phyloP scores from a whole-genome alignment of 176 grass and related monocot species.

The Triticum monococcum region DNA sequence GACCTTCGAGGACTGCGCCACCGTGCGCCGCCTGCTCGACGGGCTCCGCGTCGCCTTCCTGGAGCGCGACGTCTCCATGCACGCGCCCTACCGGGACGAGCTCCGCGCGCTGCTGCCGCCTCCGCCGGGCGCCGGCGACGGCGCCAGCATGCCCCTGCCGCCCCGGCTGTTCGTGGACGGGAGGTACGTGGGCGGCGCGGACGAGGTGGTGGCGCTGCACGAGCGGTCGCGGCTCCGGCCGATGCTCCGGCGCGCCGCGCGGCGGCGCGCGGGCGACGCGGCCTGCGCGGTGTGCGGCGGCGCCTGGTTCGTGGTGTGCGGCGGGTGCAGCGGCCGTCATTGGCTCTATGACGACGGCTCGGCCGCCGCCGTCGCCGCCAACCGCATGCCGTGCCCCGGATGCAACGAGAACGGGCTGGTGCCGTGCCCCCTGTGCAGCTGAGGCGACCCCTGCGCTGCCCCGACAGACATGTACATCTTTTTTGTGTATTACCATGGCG shows the following conservation, averaged over 20 bases:
- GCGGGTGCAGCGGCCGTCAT: conserved; percentile 67
- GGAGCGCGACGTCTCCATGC: conserved; percentile 84
- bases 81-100: conserved; percentile 71
- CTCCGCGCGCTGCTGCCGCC: conserved; percentile 52
- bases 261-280: conserved; percentile 8
- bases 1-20: conserved; percentile 84
- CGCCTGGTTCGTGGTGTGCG: conserved; percentile 72
- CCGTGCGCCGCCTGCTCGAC: conserved; percentile 59
- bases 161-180: conserved; percentile 74
- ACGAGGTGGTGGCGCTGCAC: conserved; percentile 73
- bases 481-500: neutral
- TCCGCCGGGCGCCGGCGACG: conserved; percentile 35
- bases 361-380: neutral
- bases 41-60: conserved; percentile 57
- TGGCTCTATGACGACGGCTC: conserved; percentile 54
- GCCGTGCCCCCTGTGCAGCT: conserved; percentile 50
- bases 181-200: conserved; percentile 66
- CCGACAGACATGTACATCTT: conserved; percentile 3
- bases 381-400: conserved; percentile 26
- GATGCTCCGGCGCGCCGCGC: conserved; percentile 32
- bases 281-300: conserved; percentile 66
- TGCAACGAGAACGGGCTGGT: conserved; percentile 53
- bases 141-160: conserved; percentile 30
- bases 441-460: neutral
- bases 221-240: conserved; percentile 51